Conservation (phyloP, 2,329 filamentous ascomycete species). For the Microsporum canis region DNA sequence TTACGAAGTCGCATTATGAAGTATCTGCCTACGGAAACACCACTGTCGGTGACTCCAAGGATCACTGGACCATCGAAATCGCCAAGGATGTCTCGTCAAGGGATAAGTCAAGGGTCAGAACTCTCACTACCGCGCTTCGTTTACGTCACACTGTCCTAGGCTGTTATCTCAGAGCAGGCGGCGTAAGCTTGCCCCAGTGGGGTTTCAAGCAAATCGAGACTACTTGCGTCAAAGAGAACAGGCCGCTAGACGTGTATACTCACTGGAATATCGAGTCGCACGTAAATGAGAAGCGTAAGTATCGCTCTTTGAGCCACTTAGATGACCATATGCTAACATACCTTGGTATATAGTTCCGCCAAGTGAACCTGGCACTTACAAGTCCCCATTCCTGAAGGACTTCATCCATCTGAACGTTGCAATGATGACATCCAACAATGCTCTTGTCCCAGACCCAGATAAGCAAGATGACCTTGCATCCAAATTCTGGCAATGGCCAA, state of each 20-base stretch:
- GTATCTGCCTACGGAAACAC: slow-evolving; percentile 94
- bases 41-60: slow-evolving; percentile 91
- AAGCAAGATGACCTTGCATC: slow-evolving; percentile 98
- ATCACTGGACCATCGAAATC: slow-evolving; percentile 92
- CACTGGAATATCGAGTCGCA: slow-evolving; percentile 99
- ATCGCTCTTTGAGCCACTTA: not conserved
- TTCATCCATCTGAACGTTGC: slow-evolving; percentile 97
- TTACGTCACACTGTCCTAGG: slow-evolving; percentile 69
- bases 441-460: slow-evolving; percentile 90
- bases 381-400: slow-evolving; percentile 93
- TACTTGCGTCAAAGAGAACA: slow-evolving; percentile 86
- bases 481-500: slow-evolving; percentile 96
- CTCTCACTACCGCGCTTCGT: slow-evolving; percentile 85
- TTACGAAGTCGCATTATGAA: slow-evolving; percentile 82
- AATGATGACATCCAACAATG: slow-evolving; percentile 99
- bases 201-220: slow-evolving; percentile 99
- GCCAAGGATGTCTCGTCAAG: slow-evolving; percentile 78
- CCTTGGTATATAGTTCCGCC: slow-evolving; percentile 54
- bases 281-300: slow-evolving; percentile 81
- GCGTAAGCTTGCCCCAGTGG: slow-evolving; percentile 95
- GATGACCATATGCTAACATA: slow-evolving; percentile 3
- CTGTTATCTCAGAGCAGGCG: slow-evolving; percentile 91
- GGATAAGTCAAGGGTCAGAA: slow-evolving; percentile 75
- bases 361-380: slow-evolving; percentile 82
- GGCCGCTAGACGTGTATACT: slow-evolving; percentile 83